Evolutionary conservation across 495 filamentous ascomycete genomes (phyloP).

Genomic region (Penicillium malachiteum): DNA sequence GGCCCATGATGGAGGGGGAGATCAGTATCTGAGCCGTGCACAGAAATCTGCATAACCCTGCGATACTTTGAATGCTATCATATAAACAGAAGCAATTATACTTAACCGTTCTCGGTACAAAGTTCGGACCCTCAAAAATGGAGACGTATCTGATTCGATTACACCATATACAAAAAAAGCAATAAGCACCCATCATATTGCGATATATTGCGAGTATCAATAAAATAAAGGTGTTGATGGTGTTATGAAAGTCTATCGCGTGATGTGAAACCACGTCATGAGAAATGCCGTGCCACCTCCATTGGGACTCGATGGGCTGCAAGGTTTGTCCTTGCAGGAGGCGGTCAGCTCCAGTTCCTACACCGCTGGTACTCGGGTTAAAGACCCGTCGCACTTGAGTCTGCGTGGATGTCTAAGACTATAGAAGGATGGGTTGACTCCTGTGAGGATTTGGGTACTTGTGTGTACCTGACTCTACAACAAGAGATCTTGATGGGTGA

Average conservation of each 20-base stretch:
- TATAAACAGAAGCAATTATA: background rate
- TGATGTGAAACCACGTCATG: conserved; percentile 22
- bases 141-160: background rate
- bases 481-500: too few species aligned
- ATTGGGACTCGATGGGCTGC: conserved; percentile 18
- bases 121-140: background rate
- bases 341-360: conserved; percentile 33
- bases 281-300: conserved; percentile 7
- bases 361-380: conserved; percentile 23
- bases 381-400: conserved; percentile 5
- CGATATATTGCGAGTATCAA: background rate
- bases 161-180: background rate
- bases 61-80: conserved; percentile 12
- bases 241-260: conserved; percentile 7
- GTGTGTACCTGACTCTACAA: too few species aligned
- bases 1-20: conserved; percentile 15
- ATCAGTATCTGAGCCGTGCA: conserved; percentile 22
- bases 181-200: background rate
- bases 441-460: background rate
- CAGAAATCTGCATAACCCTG: conserved; percentile 4
- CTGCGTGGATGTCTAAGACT: conserved; percentile 25
- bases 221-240: background rate
- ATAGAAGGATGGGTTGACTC: background rate
- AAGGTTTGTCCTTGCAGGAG: conserved; percentile 33
- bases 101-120: background rate